Evolutionary conservation across 106 monocot species (phyloP).

Genomic region (Apostasia shenzhenica): DNA sequence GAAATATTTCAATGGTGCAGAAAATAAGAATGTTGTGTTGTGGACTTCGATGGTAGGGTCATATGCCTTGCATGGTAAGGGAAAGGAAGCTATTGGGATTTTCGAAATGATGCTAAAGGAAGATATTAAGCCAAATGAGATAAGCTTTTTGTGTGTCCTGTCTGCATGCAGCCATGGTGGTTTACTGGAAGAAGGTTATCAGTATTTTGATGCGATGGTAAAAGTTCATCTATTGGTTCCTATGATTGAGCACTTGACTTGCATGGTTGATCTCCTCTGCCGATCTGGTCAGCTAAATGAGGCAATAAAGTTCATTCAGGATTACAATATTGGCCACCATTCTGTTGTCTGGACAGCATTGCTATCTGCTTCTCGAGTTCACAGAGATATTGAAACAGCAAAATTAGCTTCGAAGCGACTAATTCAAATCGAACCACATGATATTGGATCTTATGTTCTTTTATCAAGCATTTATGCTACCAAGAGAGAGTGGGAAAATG

Average conservation of each 20-base stretch:
- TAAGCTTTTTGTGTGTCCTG: conserved; percentile 50
- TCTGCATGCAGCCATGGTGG: conserved; percentile 76
- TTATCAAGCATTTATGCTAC: conserved; percentile 59
- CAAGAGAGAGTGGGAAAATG: conserved; percentile 40
- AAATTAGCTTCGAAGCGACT: conserved; percentile 39
- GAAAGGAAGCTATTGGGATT: conserved; percentile 38
- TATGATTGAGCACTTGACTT: conserved; percentile 58
- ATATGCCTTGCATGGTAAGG: conserved; percentile 57
- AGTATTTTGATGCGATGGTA: conserved; percentile 59
- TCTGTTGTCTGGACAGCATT: conserved; percentile 57
- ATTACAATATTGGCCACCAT: conserved; percentile 38
- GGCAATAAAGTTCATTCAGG: conserved; percentile 59
- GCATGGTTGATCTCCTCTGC: conserved; percentile 77
- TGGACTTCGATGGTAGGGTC: conserved; percentile 69
- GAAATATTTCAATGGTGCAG: conserved; percentile 23
- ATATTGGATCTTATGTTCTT: conserved; percentile 48
- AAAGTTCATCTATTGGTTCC: conserved; percentile 47
- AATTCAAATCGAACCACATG: conserved; percentile 34
- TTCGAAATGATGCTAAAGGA: conserved; percentile 52
- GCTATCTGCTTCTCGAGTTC: conserved; percentile 53
- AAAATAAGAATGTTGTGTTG: conserved; percentile 32
- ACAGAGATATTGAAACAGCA: conserved; percentile 43
- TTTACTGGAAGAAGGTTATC: conserved; percentile 41
- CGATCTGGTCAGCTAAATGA: conserved; percentile 43
- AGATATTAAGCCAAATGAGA: conserved; percentile 75